Conservation (phyloP, 2,329 filamentous ascomycete species). For the Hymenoscyphus linearis region DNA sequence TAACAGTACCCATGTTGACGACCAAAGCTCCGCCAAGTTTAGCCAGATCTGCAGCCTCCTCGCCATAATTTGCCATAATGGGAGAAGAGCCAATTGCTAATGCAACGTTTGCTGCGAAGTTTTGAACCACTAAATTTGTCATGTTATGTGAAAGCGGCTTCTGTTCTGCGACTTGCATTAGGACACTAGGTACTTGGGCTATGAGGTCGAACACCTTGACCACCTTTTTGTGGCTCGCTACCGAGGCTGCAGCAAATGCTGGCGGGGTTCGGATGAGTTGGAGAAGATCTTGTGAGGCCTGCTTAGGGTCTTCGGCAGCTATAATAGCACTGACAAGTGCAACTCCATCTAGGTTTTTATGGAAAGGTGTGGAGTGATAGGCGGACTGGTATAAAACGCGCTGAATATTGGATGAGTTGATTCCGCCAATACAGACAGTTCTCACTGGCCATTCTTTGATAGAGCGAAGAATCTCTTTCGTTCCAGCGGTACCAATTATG, state of each 20-base stretch:
- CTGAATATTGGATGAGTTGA: slow-evolving; percentile 72
- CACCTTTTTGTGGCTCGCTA: slow-evolving; percentile 14
- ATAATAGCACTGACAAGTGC: slow-evolving; percentile 89
- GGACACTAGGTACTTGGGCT: slow-evolving; percentile 35
- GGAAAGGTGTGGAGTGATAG: slow-evolving; percentile 41
- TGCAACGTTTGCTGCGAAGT: slow-evolving; percentile 88
- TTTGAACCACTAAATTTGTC: slow-evolving; percentile 94
- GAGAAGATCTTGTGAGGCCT: slow-evolving; percentile 55
- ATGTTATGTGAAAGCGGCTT: slow-evolving; percentile 89
- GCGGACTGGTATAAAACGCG: slow-evolving; percentile 67
- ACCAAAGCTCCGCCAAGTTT: slow-evolving; percentile 72
- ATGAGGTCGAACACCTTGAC: slow-evolving; percentile 24
- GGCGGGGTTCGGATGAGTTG: slow-evolving; percentile 42
- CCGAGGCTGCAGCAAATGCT: slow-evolving; percentile 21
- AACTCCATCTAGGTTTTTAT: slow-evolving; percentile 68
- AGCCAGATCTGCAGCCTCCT: slow-evolving; percentile 77
- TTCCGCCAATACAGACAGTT: slow-evolving; percentile 83
- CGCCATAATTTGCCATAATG: slow-evolving; percentile 87
- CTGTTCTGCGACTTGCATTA: slow-evolving; percentile 54
- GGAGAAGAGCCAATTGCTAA: slow-evolving; percentile 80
- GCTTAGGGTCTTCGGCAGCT: slow-evolving; percentile 60
- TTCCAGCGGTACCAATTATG: slow-evolving; percentile 69
- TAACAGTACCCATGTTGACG: slow-evolving; percentile 92
- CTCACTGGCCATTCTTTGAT: slow-evolving; percentile 47
- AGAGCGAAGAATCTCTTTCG: slow-evolving; percentile 58